Evolutionary conservation across 345 rosid genomes (phyloP), one percentile per base, ranked within the genome.

Genomic region (Rubroshorea leprosula): DNA sequence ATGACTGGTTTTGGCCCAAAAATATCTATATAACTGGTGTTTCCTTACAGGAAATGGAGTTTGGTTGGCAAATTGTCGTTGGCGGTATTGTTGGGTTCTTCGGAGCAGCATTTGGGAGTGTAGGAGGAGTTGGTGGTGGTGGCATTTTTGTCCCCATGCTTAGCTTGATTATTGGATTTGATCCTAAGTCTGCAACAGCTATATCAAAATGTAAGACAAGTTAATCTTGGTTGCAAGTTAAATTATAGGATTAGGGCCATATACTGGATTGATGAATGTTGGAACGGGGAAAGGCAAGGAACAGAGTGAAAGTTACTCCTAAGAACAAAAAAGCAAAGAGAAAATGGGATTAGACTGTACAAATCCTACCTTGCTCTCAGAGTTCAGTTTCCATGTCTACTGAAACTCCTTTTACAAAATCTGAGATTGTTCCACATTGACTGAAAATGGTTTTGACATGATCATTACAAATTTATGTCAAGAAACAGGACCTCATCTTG

Each of bases 71-170:
- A 81, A 81, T 83, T 49, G 75, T 84, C 22, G 0, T 78, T 67
- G 96, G 93, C 25, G 67, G 78, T 17, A 52, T 78, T 48, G 23
- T 90, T 68, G 93, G 95, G 61, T 87, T 90, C 85, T 72, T 81
- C 26, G 97, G 93, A 29, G 97, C 97, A 15, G 90, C 95, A 3
- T 90, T 79, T 64, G 95, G 97, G 52, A 90, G 97, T 26, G 97
- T 84, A 14, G 96, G 94, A 19, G 96, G 96, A 54, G 91, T 83
- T 43, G 96, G 96, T 54, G 94, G 96, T 1, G 96, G 89, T 58
- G 95, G 97, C n/a, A 86, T 82, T 48, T 85, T 80, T 45, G 85
- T 85, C 14, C 92, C 95, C 1, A 87, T 90, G 97, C 90, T 90
- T 60, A 78, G 68, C 70, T 72, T 90, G 45, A 79, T 90, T 55